These are phyloP conservation scores for Metschnikowia bowlesiae DNA, from an alignment of 805 yeast genomes.

Conservation along the genomic window DNA sequence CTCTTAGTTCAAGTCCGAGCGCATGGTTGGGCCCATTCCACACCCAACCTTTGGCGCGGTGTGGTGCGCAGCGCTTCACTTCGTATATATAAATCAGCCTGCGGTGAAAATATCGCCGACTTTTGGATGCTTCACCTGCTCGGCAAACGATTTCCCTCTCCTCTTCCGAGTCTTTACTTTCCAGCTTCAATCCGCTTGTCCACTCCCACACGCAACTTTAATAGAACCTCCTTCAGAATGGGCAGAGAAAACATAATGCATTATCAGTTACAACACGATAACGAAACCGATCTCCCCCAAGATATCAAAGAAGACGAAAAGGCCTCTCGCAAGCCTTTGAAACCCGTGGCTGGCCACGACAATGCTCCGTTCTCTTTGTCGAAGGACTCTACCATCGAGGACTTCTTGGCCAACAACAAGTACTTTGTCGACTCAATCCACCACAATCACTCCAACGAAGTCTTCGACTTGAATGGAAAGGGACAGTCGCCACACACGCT, in stretches of 20 bases:
- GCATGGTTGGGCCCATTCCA: not conserved
- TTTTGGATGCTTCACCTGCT: conserved; percentile 1
- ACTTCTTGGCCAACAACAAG: conserved; percentile 18
- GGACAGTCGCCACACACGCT: conserved; percentile 20
- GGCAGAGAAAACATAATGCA: conserved; percentile 40
- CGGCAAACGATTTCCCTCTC: not conserved
- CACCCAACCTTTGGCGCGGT: conserved; percentile 1
- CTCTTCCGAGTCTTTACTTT: not conserved
- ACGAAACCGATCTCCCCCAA: conserved; percentile 30
- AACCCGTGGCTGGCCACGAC: conserved; percentile 14
- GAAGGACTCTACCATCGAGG: conserved; percentile 24
- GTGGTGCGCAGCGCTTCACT: conserved; percentile 1
- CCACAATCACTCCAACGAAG: conserved; percentile 18
- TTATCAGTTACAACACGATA: conserved; percentile 38
- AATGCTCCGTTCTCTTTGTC: conserved; percentile 45
- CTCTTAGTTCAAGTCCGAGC: not conserved
- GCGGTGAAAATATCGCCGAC: not conserved
- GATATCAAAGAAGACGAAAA: conserved; percentile 5
- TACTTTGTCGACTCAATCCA: conserved; percentile 18
- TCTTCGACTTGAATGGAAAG: conserved; percentile 18
- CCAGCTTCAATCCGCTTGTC: not conserved
- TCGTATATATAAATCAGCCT: conserved; percentile 2
- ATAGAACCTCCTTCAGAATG: conserved; percentile 20
- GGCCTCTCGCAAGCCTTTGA: conserved; percentile 7
- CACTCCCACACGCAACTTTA: not conserved